A percentile compares a stretch with the other conserved stretches of the same genome.
These are phyloP conservation scores for Termitomyces sp. DNA, from an alignment of 768 basidiomycete genomes.

Conservation along the genomic window DNA sequence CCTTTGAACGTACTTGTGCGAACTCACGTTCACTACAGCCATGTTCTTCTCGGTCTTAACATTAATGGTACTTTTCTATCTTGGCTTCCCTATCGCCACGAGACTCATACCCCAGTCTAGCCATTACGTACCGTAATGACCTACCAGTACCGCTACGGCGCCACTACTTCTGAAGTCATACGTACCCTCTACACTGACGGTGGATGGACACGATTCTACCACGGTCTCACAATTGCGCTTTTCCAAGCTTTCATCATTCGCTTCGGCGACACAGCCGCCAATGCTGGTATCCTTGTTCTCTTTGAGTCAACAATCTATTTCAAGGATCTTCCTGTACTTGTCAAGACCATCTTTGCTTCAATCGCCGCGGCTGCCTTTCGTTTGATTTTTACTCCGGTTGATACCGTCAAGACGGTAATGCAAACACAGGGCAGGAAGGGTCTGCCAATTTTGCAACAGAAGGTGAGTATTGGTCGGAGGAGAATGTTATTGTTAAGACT, in stretches of 20 bases:
- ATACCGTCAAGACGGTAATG: conserved; percentile 93
- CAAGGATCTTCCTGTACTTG: conserved; percentile 52
- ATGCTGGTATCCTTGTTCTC: conserved; percentile 86
- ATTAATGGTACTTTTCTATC: conserved; percentile 54
- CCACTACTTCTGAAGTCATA: conserved; percentile 60
- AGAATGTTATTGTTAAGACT: not conserved
- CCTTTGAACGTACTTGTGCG: not conserved
- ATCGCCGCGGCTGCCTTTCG: conserved; percentile 79
- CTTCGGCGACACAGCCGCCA: conserved; percentile 95
- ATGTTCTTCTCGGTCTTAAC: conserved; percentile 93
- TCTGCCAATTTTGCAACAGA: conserved; percentile 56
- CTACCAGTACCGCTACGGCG: conserved; percentile 89
- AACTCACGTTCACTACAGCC: conserved; percentile 38
- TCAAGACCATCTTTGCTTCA: conserved; percentile 81
- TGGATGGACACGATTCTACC: conserved; percentile 82
- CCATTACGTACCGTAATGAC: conserved; percentile 95
- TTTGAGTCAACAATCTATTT: conserved; percentile 74
- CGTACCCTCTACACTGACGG: conserved; percentile 73
- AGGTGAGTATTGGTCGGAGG: conserved; percentile 39
- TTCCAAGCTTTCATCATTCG: conserved; percentile 81
- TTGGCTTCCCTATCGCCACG: not conserved
- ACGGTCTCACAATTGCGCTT: conserved; percentile 81
- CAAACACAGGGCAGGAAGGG: conserved; percentile 85
- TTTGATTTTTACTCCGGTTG: conserved; percentile 89
- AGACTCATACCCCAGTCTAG: conserved; percentile 28